Evolutionary conservation across 2,329 filamentous ascomycete species (phyloP), one percentile per base, ranked within the genome.

Genomic region (Chrysoporthe deuterocubensis): DNA sequence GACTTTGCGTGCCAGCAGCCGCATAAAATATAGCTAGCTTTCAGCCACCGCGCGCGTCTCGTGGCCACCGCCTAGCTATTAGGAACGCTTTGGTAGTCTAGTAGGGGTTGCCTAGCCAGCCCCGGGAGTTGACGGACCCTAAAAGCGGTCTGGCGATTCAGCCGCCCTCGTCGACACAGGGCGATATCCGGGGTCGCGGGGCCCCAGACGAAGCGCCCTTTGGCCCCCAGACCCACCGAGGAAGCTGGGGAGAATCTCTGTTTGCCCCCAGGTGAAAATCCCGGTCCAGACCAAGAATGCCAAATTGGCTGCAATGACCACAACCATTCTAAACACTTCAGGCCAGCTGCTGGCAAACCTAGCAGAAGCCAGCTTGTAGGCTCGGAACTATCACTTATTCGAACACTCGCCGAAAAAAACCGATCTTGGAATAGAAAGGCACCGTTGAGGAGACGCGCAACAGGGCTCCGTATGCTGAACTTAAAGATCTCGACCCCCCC

Each of bases 121-220:
- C 13, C 13, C 9, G 46, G 46, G 46, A 8, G 46, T 9, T 50
- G 46, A 44, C 43, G 26, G 26, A 26, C 26, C 26, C 26, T 26
- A 26, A 26, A 26, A 46, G 44, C 37, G 44, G 14, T n/a, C 44
- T 46, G 5, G 44, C 44, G 44, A 52, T 32, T 32, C 21, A 52
- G 13, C 48, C 9, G 11, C 48, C 21, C 48, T 26, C 46, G 26
- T 11, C 48, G 14, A 26, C 4, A 32, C n/a, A 52, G 48, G 48
- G 54, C 42, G 32, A 13, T 26, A 32, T 65, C 54, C 44, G 63
- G 63, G 18, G 54, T 60, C 64, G 64, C 64, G 58, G 64, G 64
- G 64, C 64, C 64, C 64, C 58, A 46, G 58, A 66, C 40, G 37
- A 40, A 26, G 52, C 8, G 37, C 6, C 37, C 37, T 40, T 1